phyloP scores from a whole-genome alignment of 768 basidiomycete genomes.

The Lactifluus echinatus region DNA sequence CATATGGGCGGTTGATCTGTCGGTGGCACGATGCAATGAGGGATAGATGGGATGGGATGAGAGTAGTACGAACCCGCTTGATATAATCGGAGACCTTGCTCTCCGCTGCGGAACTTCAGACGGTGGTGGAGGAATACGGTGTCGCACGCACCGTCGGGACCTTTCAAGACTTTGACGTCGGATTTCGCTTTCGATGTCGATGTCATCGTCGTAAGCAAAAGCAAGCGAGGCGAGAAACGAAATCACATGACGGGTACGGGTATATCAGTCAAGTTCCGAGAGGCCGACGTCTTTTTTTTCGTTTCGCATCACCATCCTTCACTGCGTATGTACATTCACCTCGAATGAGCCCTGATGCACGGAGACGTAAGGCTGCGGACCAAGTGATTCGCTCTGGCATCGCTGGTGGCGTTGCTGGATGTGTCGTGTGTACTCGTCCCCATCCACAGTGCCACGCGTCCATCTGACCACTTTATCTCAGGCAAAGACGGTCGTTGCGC shows the following conservation, averaged over 20 bases:
- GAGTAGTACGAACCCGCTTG: constrained; percentile 15
- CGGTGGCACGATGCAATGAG: not conserved
- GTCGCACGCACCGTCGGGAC: constrained; percentile 15
- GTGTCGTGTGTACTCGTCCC: constrained; percentile 55
- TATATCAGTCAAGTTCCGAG: not conserved
- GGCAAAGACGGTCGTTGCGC: constrained; percentile 94
- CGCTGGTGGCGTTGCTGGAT: constrained; percentile 91
- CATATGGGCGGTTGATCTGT: constrained; percentile 91
- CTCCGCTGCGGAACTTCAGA: constrained; percentile 9
- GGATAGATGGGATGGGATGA: no score
- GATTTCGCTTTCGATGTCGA: constrained; percentile 14
- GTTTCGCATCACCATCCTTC: not conserved
- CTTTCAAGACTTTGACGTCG: constrained; percentile 19
- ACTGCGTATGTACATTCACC: constrained; percentile 12
- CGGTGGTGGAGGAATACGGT: not conserved
- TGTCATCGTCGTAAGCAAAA: not conserved
- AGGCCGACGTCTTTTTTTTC: not conserved
- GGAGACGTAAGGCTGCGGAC: constrained; percentile 21
- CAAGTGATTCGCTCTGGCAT: constrained; percentile 69
- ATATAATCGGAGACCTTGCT: constrained; percentile 19
- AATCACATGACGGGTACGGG: constrained; percentile 1
- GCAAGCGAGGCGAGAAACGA: constrained; percentile 19
- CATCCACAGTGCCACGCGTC: constrained; percentile 1
- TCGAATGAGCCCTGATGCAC: constrained; percentile 57
- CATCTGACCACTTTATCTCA: constrained; percentile 27